A percentile compares a stretch with the other conserved stretches of the same genome.
Conservation (phyloP, 768 basidiomycete genomes). For the Podaxis mareebaensis region DNA sequence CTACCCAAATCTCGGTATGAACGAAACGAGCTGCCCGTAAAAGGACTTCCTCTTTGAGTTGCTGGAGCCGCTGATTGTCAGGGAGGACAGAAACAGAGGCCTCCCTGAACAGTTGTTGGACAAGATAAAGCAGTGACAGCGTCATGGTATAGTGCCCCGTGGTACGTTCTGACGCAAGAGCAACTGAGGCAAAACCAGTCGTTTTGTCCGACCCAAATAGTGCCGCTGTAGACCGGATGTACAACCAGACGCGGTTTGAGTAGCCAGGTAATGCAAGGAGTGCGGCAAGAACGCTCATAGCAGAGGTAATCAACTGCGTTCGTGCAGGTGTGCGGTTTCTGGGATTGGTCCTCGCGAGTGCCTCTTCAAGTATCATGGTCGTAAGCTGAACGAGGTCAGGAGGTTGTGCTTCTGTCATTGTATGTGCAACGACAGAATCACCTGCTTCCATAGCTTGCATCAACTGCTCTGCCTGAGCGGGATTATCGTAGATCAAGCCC, state of each 20-base stretch:
- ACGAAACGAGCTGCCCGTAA: slow-evolving; percentile 76
- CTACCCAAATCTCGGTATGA: slow-evolving; percentile 87
- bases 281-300: slow-evolving; percentile 79
- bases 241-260: slow-evolving; percentile 87
- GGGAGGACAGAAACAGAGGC: slow-evolving; percentile 60
- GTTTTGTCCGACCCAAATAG: slow-evolving; percentile 69
- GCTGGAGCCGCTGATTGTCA: slow-evolving; percentile 60
- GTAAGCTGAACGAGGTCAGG: slow-evolving; percentile 80
- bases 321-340: slow-evolving; percentile 43
- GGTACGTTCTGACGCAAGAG: slow-evolving; percentile 69
- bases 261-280: slow-evolving; percentile 73
- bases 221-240: slow-evolving; percentile 74
- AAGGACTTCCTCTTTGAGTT: slow-evolving; percentile 83
- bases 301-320: slow-evolving; percentile 71
- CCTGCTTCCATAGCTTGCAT: slow-evolving; percentile 67
- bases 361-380: slow-evolving; percentile 80
- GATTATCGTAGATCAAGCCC: slow-evolving; percentile 72
- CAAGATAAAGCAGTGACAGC: slow-evolving; percentile 72
- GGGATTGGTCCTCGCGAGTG: slow-evolving; percentile 56
- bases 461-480: slow-evolving; percentile 60
- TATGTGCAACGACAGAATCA: slow-evolving; percentile 51
- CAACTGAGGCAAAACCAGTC: slow-evolving; percentile 59
- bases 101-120: slow-evolving; percentile 74
- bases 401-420: slow-evolving; percentile 51
- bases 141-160: slow-evolving; percentile 84